phyloP scores from a whole-genome alignment of 2,329 filamentous ascomycete species.

The Atkinsonella hypoxylon region DNA sequence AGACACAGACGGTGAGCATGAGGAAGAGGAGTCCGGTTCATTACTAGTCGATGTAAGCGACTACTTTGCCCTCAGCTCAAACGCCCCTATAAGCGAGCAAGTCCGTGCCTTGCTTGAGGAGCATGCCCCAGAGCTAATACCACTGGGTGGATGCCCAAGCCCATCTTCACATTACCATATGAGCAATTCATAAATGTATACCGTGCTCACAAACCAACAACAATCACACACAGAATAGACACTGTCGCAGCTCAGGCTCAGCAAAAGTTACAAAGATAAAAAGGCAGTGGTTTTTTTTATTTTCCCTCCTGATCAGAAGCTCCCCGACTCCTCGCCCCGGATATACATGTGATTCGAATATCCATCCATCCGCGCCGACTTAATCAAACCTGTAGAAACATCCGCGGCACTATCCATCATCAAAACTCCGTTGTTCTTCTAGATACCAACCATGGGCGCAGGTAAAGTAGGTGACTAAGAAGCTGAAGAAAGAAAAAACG shows the following conservation, averaged over 20 bases:
- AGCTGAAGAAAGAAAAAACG: too few species aligned
- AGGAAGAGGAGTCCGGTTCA: background rate
- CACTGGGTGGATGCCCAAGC: background rate
- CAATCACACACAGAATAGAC: too few species aligned
- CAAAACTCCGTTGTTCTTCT: too few species aligned
- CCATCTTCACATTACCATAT: background rate
- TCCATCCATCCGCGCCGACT: background rate
- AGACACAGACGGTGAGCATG: background rate
- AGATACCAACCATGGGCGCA: too few species aligned
- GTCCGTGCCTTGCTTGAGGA: background rate
- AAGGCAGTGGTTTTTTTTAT: background rate
- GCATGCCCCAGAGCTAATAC: background rate
- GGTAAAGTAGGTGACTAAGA: background rate
- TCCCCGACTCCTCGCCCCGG: slow-evolving; percentile 8
- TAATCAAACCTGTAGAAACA: background rate
- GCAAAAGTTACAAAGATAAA: too few species aligned
- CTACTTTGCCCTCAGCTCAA: background rate
- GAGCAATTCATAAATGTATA: background rate
- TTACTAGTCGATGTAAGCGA: background rate
- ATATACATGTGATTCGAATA: background rate
- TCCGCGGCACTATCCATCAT: background rate
- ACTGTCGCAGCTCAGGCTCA: too few species aligned
- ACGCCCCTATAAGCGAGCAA: background rate
- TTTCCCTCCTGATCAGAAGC: slow-evolving; percentile 1
- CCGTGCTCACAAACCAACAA: background rate